Evolutionary conservation across 73 alveolate species (phyloP), one percentile per base, ranked within the genome.

Genomic region (Blepharisma stoltei): DNA sequence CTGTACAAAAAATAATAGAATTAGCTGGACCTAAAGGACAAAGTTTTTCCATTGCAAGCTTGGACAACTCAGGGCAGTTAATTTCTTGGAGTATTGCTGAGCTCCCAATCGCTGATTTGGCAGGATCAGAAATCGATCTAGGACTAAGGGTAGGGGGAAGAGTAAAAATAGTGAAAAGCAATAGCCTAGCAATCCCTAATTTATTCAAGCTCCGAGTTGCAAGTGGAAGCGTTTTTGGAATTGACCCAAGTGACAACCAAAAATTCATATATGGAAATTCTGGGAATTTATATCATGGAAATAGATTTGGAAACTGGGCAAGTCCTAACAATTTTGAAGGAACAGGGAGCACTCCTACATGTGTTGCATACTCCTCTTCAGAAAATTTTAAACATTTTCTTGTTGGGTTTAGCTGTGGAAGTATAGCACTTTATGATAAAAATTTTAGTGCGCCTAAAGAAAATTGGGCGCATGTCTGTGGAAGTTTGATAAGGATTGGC

Each of bases 1-100:
- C n/a, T 14, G 23, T 60, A 14, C 73, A 60, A 60, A 60, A 60
- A 60, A 60, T 60, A 1, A 60, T 60, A 18, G 73, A 60, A 60
- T 14, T 60, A 9, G 46, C 73, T 18, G 38, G 46, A 5, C 46
- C 48, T 14, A 60, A 60, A 60, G 73, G 73, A 9, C 46, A 60
- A 60, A 60, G 23, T 5, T 60, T 60, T 60, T 60, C 73, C 11
- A 60, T 60, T 9, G 18, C 23, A 60, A 38, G 14, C 73, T 14
- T n/a, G 18, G 73, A 60, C 5, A 14, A n/a, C 14, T n/a, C 14
- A 1, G 73, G 73, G 11, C 14, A 60, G 18, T 25, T 60, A 60
- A 38, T 60, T 9, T 14, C 73, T 14, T 60, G 73, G 73, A 60
- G 49, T 25, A 25, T 60, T 18, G 23, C 23, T 1, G 73, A 60